A percentile compares a stretch with the other conserved stretches of the same genome.
Evolutionary conservation across 371 early-diverging fungal species (phyloP).

Genomic region (Batkoa obscura): DNA sequence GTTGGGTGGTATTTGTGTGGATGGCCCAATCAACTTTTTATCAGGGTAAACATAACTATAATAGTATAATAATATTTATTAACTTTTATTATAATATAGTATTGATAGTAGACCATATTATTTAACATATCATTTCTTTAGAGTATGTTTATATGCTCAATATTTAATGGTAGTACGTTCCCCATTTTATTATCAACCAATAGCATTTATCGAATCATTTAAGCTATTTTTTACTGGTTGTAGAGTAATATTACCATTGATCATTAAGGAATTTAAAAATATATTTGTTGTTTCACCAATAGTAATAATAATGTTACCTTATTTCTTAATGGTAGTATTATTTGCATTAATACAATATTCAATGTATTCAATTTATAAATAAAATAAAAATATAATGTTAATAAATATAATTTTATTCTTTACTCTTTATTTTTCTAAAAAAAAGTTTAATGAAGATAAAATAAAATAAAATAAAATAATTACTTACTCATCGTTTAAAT

Average conservation of each 20-base stretch:
- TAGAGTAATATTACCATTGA: neutral
- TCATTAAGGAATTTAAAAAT: neutral
- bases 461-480: no score
- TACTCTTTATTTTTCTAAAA: no score
- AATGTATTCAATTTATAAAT: no score
- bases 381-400: no score
- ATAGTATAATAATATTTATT: neutral
- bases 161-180: neutral
- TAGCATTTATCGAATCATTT: neutral
- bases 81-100: neutral
- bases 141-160: slow-evolving; percentile 2
- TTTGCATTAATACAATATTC: no score
- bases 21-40: slow-evolving; percentile 68
- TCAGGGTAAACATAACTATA: slow-evolving; percentile 30
- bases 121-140: slow-evolving; percentile 6
- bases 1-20: slow-evolving; percentile 55
- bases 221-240: neutral
- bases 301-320: no score
- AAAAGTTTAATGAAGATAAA: no score
- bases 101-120: neutral
- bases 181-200: neutral
- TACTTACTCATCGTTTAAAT: no score
- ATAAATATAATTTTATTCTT: no score
- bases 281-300: neutral
- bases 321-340: no score